Conservation (phyloP, 768 basidiomycete genomes). For the Coprinopsis cinerea region DNA sequence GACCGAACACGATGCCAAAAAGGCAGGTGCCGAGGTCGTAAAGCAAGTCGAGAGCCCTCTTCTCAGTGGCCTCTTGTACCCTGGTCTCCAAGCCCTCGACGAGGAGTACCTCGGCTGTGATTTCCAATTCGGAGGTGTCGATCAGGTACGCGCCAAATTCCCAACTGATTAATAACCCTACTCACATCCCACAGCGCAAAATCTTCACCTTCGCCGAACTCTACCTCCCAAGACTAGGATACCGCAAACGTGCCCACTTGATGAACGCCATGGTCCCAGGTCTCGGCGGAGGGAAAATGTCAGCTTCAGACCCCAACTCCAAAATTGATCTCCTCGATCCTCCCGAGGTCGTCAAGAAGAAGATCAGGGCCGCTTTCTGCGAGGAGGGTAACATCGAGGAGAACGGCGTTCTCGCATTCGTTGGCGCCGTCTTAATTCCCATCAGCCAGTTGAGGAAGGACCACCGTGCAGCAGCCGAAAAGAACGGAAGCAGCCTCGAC, state of each 20-base stretch:
- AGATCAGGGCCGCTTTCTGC: constrained; percentile 90
- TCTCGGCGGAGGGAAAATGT: constrained; percentile 95
- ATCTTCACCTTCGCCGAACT: constrained; percentile 98
- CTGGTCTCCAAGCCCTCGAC: constrained; percentile 93
- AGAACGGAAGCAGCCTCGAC: constrained; percentile 31
- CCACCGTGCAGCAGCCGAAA: background rate
- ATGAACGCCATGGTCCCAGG: constrained; percentile 99
- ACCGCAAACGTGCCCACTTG: constrained; percentile 89
- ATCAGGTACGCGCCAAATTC: constrained; percentile 60
- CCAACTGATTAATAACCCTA: background rate
- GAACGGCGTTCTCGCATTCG: constrained; percentile 86
- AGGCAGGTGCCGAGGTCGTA: constrained; percentile 97
- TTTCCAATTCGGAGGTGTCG: constrained; percentile 97
- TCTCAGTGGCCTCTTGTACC: constrained; percentile 90
- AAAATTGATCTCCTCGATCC: constrained; percentile 97
- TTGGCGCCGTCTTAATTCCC: constrained; percentile 83
- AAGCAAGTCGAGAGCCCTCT: constrained; percentile 93
- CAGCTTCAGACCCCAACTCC: constrained; percentile 93
- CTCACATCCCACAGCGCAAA: constrained; percentile 60
- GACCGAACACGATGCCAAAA: constrained; percentile 94
- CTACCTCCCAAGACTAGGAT: constrained; percentile 91
- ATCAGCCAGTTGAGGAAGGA: constrained; percentile 60
- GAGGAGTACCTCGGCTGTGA: constrained; percentile 95
- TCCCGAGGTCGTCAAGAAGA: constrained; percentile 77
- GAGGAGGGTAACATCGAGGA: constrained; percentile 86